Evolutionary conservation across 352 stramenopile species (phyloP).

Genomic region (Phytophthora hibernalis): DNA sequence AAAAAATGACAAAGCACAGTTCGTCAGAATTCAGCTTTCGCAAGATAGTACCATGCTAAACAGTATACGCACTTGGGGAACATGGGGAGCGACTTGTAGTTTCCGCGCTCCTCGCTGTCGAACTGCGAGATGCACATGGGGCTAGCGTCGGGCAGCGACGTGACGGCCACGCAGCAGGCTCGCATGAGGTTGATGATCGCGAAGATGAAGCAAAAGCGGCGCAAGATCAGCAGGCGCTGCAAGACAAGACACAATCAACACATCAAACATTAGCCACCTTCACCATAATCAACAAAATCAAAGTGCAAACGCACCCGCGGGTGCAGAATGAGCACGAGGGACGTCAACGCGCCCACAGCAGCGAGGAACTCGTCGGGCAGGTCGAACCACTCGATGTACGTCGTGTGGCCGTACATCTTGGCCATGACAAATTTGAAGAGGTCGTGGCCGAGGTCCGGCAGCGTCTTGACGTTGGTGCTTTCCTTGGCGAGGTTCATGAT

Average conservation of each 20-base stretch:
- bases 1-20: not conserved
- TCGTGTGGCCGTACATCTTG: conserved; percentile 84
- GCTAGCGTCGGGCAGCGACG: conserved; percentile 86
- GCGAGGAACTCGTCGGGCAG: conserved; percentile 86
- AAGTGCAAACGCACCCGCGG: conserved; percentile 59
- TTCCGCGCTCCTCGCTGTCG: conserved; percentile 52
- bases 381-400: conserved; percentile 88
- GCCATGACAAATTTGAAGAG: conserved; percentile 89
- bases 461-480: conserved; percentile 72
- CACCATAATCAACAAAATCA: not conserved
- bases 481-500: conserved; percentile 72
- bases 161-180: conserved; percentile 87
- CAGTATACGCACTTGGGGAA: conserved; percentile 78
- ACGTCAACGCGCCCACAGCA: conserved; percentile 71
- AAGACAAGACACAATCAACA: conserved; percentile 9
- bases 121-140: conserved; percentile 91
- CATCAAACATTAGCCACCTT: conserved; percentile 1
- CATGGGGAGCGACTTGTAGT: conserved; percentile 88
- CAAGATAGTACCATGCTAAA: not conserved
- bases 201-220: conserved; percentile 86
- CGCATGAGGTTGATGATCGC: conserved; percentile 89
- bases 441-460: conserved; percentile 86
- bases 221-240: conserved; percentile 83
- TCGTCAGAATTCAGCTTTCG: not conserved
- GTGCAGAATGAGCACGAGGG: conserved; percentile 75